Evolutionary conservation across 176 grass and related monocot species (phyloP), one percentile per base, ranked within the genome.

Genomic region (Tillandsia fasciculata): DNA sequence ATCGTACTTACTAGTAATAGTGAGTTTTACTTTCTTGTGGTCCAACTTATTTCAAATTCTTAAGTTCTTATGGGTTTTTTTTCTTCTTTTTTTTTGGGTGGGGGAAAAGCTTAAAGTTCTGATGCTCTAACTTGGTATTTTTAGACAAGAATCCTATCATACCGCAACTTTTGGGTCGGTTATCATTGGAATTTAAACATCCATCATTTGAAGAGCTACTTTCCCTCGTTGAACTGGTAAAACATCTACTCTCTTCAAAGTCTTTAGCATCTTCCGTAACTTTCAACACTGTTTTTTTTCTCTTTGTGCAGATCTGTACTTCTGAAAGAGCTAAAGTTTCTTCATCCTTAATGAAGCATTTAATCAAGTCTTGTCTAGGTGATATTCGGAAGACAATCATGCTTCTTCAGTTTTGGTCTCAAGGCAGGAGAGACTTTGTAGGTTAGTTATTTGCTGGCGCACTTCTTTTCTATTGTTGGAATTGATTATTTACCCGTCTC

Each of bases 1-100:
- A 97, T 97, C 64, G 80, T 97, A 83, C 79, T 97, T 78, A 97
- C 93, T 66, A 97, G 89, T 77, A 97, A 97, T 74, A 90, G 93
- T 97, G 76, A 92, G 84, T 72, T 76, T 14, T 66, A 77, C 12
- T 15, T 26, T 22, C 33, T 7, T 23, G 26, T 61, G 10, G 48
- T 68, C 26, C 49, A 50, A 22, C 72, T 74, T 65, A 15, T 47
- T 17, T 65, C n/a, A n/a, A 29, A 58, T 17, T 50, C 61, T 68
- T 3, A 65, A 48, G n/a, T 33, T 74, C 65, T 64, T 73, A 48
- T 33, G 57, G 13, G 52, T 17, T 63, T 17, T 14, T 33, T 11
- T 48, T 26, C 11, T 52, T 63, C 64, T 79, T 22, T 17, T 72
- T 79, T 52, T 75, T 71, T 72, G 13, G 72, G 29, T 50, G 70